Evolutionary conservation across 495 filamentous ascomycete species (phyloP).

Genomic region (Apiosordaria backusii): DNA sequence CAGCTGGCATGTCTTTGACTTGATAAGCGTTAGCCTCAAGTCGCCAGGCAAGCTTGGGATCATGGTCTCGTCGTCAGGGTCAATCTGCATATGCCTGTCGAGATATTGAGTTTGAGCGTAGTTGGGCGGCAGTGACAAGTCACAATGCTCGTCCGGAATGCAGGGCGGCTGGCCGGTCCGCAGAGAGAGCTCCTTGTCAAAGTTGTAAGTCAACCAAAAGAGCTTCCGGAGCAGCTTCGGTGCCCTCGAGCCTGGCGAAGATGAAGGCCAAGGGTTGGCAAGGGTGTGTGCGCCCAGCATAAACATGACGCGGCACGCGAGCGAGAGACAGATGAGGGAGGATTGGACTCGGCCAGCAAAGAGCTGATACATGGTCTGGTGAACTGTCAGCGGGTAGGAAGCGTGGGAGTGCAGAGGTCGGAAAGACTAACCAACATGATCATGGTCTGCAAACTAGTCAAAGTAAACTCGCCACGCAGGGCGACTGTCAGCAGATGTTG

Average conservation of each 20-base stretch:
- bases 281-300: constrained; percentile 45
- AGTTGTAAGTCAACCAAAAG: constrained; percentile 53
- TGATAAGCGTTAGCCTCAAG: constrained; percentile 48
- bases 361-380: constrained; percentile 43
- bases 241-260: not conserved
- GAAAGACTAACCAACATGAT: constrained; percentile 42
- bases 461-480: constrained; percentile 37
- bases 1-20: constrained; percentile 45
- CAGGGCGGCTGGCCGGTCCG: constrained; percentile 51
- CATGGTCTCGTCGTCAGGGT: constrained; percentile 23
- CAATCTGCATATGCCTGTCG: constrained; percentile 18
- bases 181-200: constrained; percentile 51
- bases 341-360: constrained; percentile 46
- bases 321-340: constrained; percentile 39
- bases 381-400: not conserved
- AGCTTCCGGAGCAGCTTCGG: constrained; percentile 43
- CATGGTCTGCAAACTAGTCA: constrained; percentile 43
- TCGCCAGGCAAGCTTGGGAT: constrained; percentile 48
- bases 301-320: constrained; percentile 46
- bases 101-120: constrained; percentile 39
- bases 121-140: constrained; percentile 46
- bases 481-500: constrained; percentile 42
- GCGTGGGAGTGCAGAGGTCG: not conserved
- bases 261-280: constrained; percentile 14
- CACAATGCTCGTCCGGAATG: constrained; percentile 52